A percentile compares a stretch with the other conserved stretches of the same genome.
These are phyloP conservation scores for Nitzschia sp. DNA, from an alignment of 108 stramenopile genomes.

Conservation along the genomic window DNA sequence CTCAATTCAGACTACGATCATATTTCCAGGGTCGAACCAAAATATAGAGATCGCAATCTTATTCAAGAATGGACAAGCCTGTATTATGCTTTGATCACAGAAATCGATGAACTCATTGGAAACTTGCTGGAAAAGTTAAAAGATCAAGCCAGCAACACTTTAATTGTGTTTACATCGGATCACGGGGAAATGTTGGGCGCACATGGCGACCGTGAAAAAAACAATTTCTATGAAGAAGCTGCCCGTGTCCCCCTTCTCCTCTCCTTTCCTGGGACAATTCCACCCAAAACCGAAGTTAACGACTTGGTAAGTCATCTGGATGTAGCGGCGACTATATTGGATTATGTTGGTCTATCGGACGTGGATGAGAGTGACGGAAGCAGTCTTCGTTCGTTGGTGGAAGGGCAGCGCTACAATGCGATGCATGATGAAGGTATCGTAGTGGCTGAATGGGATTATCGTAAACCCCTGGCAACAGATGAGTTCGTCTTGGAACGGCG, in stretches of 20 bases:
- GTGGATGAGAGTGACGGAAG: constrained; percentile 18
- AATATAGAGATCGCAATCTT: not conserved
- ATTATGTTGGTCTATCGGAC: constrained; percentile 9
- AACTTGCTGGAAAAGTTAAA: constrained; percentile 6
- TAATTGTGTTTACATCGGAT: constrained; percentile 31
- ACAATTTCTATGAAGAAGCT: constrained; percentile 29
- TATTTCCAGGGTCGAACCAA: not conserved
- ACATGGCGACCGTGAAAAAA: constrained; percentile 23
- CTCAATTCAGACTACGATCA: not conserved
- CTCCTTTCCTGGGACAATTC: constrained; percentile 14
- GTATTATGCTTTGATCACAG: constrained; percentile 28
- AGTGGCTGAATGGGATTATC: constrained; percentile 21
- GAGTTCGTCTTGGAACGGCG: not conserved
- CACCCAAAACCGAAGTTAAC: constrained; percentile 13
- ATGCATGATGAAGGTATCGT: constrained; percentile 19
- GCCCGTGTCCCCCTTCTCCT: constrained; percentile 25
- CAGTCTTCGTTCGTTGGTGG: constrained; percentile 16
- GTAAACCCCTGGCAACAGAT: constrained; percentile 4
- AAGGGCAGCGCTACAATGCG: constrained; percentile 5
- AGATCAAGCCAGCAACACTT: constrained; percentile 23
- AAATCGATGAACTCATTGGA: constrained; percentile 23
- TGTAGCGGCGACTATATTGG: constrained; percentile 21
- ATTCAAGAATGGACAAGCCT: constrained; percentile 20
- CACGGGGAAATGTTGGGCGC: constrained; percentile 38
- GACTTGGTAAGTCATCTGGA: constrained; percentile 17